Base-by-base conservation (phyloP, 2,329 filamentous ascomycete species). In the Talaromyces rugulosus region DNA sequence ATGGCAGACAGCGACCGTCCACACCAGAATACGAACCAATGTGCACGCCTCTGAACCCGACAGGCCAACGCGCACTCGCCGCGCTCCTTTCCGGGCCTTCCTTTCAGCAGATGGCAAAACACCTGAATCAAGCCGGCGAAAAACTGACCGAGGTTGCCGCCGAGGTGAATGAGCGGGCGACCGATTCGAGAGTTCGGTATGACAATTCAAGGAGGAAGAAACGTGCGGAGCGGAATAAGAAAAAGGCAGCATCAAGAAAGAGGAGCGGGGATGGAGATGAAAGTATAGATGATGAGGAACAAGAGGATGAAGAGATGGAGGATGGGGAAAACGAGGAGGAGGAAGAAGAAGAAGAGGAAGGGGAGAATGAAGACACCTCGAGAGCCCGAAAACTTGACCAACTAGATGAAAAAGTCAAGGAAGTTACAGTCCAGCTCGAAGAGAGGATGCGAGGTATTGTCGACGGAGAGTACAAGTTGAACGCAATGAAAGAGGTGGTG, bases 361-460 rank as follows among this genome's bases (percentile, higher is more conserved):
- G 78, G 1, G 73, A 75, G 8, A 64, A 64, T 4, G 70, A 76
- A n/a, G 70, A 77, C 16, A 72, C 75, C 42, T 76, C 47, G 56
- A 47, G 44, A 51, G 28, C 42, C 7, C 52, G 74, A 30, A 74
- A 77, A 60, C 65, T 84, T 53, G 71, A 74, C 9, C 71, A 77
- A 33, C 74, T 78, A 16, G 75, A 79, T 61, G 72, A 75, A 23
- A 77, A 80, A 61, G 83, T 87, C 2, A 75, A 81, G 16, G 71
- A 73, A 3, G 75, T 85, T 66, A 88, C 85, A 1, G 71, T 74
- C 31, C 77, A 80, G 57, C 78, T 89, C 69, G 87, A 90, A 66
- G 77, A 81, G 68, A 78, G 77, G 53, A 81, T 89, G 69, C 80
- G 87, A 16, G 75, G 79, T 12, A 72, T 85, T n/a, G 83, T 89